phyloP scores from a whole-genome alignment of 2,329 filamentous ascomycete genomes.

The Colletotrichum tropicale region DNA sequence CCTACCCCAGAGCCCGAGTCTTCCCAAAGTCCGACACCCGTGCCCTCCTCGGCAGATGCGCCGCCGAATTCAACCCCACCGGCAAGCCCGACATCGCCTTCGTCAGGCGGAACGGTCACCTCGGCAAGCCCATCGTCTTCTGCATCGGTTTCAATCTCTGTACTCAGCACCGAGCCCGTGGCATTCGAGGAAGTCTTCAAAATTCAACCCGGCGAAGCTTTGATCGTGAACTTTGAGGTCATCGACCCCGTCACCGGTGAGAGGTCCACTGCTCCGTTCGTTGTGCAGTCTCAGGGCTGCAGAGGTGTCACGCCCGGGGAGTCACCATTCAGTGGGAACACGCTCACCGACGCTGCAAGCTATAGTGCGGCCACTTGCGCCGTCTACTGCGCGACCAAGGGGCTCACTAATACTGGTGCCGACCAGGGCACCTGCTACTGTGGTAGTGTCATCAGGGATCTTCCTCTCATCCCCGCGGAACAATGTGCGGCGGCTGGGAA shows the following conservation, averaged over 20 bases:
- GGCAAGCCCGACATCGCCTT: not conserved
- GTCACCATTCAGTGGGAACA: not conserved
- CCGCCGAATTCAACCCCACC: not conserved
- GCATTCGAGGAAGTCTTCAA: not conserved
- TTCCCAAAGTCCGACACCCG: not conserved
- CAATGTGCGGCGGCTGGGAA: not conserved
- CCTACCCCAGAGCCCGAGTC: not conserved
- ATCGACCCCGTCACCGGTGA: not conserved
- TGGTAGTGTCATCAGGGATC: not conserved
- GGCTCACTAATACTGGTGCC: not conserved
- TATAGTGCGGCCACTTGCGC: not conserved
- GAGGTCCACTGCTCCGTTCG: not conserved
- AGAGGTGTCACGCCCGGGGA: not conserved
- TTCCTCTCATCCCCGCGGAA: not conserved
- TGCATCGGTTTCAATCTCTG: not conserved
- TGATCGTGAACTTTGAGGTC: not conserved
- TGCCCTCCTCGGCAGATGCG: not conserved
- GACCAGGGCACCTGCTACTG: not conserved
- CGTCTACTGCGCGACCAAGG: not conserved
- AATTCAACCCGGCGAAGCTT: not conserved
- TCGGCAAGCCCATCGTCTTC: not conserved
- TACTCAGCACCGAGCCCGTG: not conserved
- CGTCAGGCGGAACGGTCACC: not conserved
- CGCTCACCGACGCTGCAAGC: not conserved
- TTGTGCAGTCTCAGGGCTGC: not conserved